Evolutionary conservation across 148 eudicot species (phyloP), one percentile per base, ranked within the genome.

Genomic region (Fagopyrum homotropicum): DNA sequence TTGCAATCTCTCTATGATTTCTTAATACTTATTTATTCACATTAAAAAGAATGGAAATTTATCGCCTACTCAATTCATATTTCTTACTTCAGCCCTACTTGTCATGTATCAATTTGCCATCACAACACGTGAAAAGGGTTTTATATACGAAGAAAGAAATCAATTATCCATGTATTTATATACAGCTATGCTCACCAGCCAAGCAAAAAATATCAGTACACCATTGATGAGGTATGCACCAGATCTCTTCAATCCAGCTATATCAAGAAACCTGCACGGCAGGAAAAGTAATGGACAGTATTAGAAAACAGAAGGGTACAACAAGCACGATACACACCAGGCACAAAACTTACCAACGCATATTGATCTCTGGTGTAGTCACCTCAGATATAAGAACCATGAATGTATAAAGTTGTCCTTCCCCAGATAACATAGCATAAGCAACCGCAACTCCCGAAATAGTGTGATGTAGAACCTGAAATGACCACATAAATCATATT

Each of bases 301-400:
- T 61, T 16, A 15, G n/a, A 14, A 69, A 22, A 44, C 47, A 68
- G 22, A 7, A 6, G 15, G 22, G 47, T 48, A 71, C 45, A 16
- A 4, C 52, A 52, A 48, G 52, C 50, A 63, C 9, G 15, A 17
- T 14, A 17, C 16, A 60, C 15, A 49, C 43, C 54, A 45, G 11
- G 43, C 12, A 50, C 19, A 19, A n/a, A 46, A 69, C 84, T 72
- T 82, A 96, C 99, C 99, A 96, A 83, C 99, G 85, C 92, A 96
- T 82, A 77, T 96, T 96, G 78, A 96, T 88, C 77, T 88, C 94
- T 63, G 99, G 99, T 76, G 99, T 96, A 55, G 99, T 96, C 80
- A 92, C 85, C 81, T 96, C 99, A 52, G 99, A 96, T 55, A 96
- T 96, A 75, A 96, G 91, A 63, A 92, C 92, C 99, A 96, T 96